Conservation (phyloP, 495 filamentous ascomycete genomes). For the Xylaria flabelliformis region DNA sequence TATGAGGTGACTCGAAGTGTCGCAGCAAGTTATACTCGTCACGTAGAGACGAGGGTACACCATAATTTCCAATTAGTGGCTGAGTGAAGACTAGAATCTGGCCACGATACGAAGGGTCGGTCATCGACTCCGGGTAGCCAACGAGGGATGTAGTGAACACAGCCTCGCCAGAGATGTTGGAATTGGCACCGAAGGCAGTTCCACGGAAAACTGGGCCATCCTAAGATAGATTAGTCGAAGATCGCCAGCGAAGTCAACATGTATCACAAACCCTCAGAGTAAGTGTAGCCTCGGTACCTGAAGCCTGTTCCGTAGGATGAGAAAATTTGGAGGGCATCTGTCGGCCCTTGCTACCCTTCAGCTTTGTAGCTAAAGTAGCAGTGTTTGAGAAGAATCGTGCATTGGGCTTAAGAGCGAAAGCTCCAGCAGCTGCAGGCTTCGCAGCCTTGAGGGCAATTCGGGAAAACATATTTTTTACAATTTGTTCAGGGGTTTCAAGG, state of each 20-base stretch:
- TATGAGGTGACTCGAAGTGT: constrained; percentile 95
- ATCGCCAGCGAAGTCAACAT: neutral
- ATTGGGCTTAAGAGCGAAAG: constrained; percentile 45
- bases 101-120: constrained; percentile 97
- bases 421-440: constrained; percentile 50
- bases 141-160: constrained; percentile 95
- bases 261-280: constrained; percentile 76
- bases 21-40: constrained; percentile 81
- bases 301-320: constrained; percentile 63
- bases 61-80: constrained; percentile 99
- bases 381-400: constrained; percentile 62
- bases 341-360: constrained; percentile 67
- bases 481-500: constrained; percentile 24
- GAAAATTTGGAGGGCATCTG: constrained; percentile 52
- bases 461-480: constrained; percentile 68
- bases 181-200: constrained; percentile 89
- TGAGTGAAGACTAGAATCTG: constrained; percentile 99
- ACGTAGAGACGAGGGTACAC: constrained; percentile 79
- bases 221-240: constrained; percentile 41
- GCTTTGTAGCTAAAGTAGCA: constrained; percentile 44
- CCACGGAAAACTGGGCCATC: constrained; percentile 93
- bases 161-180: constrained; percentile 91
- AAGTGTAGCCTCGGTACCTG: constrained; percentile 82
- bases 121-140: constrained; percentile 97
- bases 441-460: constrained; percentile 65